Conservation (phyloP, 768 basidiomycete species). For the Leccinum aurantiacum region DNA sequence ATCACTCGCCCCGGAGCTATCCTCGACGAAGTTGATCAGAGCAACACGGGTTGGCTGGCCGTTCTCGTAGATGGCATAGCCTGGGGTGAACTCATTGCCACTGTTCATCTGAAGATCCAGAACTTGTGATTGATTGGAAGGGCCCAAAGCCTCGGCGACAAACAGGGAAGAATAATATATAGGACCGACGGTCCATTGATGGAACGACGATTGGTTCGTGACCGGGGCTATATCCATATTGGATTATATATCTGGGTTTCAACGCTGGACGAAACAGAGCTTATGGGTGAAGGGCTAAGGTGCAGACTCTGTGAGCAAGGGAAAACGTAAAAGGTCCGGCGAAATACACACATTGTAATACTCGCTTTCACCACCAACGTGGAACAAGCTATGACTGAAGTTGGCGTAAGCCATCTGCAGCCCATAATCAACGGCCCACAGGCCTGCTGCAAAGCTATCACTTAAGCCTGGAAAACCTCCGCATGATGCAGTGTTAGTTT, state of each 20-base stretch:
- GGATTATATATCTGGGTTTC: background rate
- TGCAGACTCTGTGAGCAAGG: background rate
- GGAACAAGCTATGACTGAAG: slow-evolving; percentile 42
- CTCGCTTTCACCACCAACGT: slow-evolving; percentile 63
- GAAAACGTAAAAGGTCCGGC: background rate
- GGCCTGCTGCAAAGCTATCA: too few relatives aligned
- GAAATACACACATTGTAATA: slow-evolving; percentile 56
- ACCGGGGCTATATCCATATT: slow-evolving; percentile 42
- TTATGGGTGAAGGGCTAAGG: slow-evolving; percentile 41
- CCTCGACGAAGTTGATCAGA: slow-evolving; percentile 72
- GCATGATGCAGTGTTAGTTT: too few relatives aligned
- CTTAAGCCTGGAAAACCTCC: too few relatives aligned
- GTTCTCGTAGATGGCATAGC: slow-evolving; percentile 69
- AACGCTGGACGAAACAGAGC: background rate
- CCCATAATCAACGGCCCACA: slow-evolving; percentile 56
- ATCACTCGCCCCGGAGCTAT: slow-evolving; percentile 53
- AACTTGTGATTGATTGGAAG: slow-evolving; percentile 60
- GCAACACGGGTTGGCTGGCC: slow-evolving; percentile 59
- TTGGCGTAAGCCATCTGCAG: slow-evolving; percentile 52
- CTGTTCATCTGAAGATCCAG: slow-evolving; percentile 60
- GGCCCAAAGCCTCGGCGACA: slow-evolving; percentile 70
- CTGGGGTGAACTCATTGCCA: slow-evolving; percentile 57
- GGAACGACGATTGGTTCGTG: slow-evolving; percentile 53
- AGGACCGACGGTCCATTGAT: slow-evolving; percentile 73
- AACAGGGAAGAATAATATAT: slow-evolving; percentile 73